Evolutionary conservation across 2,329 filamentous ascomycete genomes (phyloP), one percentile per base, ranked within the genome.

Genomic region (Pseudogymnoascus sp.): DNA sequence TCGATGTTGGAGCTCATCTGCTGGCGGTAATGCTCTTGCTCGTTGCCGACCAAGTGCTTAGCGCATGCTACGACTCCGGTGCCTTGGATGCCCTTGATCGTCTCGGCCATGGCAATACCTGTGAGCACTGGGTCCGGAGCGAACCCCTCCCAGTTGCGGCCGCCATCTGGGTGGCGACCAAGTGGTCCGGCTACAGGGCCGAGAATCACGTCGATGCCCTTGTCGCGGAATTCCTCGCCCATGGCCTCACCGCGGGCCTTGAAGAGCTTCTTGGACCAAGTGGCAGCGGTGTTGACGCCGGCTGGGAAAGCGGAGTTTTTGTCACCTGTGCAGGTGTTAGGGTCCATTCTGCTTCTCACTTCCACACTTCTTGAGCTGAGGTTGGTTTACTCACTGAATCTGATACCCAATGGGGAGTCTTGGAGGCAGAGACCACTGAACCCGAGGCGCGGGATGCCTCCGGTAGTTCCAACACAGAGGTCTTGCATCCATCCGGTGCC

Each of bases 21-120:
- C 37, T 15, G 62, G 23, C 70, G 65, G 57, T 65, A 67, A 41
- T 69, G 68, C 35, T 90, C 84, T 74, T 95, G 89, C 72, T 92
- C 89, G 66, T 92, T 89, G 56, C 75, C 80, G 61, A 45, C 82
- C 70, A 77, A 87, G 70, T 92, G 88, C 77, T 92, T 92, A 52
- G 87, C 86, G 67, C 87, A 91, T 62, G 91, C 90, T 73, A 95
- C 87, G 59, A 92, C 82, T 70, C 90, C 90, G 12, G 85, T 84
- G 68, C 86, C 82, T 70, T 95, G 91, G 45, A 95, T 92, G 62
- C 91, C 91, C 69, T 82, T 80, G 62, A 95, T 80, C 1, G 86
- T 89, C 69, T 88, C 79, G 35, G 83, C 83, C 65, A 92, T 85
- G 59, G 84, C 83, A 63, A 86, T 76, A 58, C 88, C 91, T 58